Evolutionary conservation across 805 yeast genomes (phyloP), one percentile per base, ranked within the genome.

Genomic region (Candida verbasci): DNA sequence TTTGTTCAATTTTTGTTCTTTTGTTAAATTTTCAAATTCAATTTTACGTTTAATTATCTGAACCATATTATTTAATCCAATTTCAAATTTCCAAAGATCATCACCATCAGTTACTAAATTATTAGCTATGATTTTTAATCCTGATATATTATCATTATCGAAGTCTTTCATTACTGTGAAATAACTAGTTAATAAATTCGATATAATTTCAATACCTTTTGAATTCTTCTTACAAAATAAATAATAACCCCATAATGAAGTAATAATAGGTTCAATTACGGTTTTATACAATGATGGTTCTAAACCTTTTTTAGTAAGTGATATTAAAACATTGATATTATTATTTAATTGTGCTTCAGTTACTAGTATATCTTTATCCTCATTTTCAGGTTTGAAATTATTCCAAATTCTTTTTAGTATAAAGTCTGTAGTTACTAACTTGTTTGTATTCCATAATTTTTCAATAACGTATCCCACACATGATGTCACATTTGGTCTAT

Each of bases 311-410:
- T 77, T 77, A 0, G 81, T 60, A 8, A 86, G 47, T 0, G 91
- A 78, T 1, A 82, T 55, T n/a, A 82, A 45, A 0, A 82, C 86
- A 53, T 82, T 82, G 16, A 84, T 62, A 4, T 68, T 63, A 52
- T 82, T 80, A 47, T 83, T 82, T 14, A 84, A 53, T 3, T 69
- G 67, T 14, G 66, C 62, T 34, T 76, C 82, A 6, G 62, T 36
- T 0, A 71, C 68, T 1, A 73, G 45, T 0, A 65, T 50, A 2
- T 41, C 47, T 28, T 45, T 44, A 3, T 44, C 11, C 3, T 10
- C 21, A 3, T 14, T 14, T 6, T 16, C 17, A 0, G 81, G 81
- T 40, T 54, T 48, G 25, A 80, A 57, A 1, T 53, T 55, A 0
- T 40, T 29, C 78, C 82, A 76, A 1, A 82, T 53, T 35, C 49